Evolutionary conservation across 2,329 filamentous ascomycete genomes (phyloP).

Genomic region (Coniochaeta hoffmannii): DNA sequence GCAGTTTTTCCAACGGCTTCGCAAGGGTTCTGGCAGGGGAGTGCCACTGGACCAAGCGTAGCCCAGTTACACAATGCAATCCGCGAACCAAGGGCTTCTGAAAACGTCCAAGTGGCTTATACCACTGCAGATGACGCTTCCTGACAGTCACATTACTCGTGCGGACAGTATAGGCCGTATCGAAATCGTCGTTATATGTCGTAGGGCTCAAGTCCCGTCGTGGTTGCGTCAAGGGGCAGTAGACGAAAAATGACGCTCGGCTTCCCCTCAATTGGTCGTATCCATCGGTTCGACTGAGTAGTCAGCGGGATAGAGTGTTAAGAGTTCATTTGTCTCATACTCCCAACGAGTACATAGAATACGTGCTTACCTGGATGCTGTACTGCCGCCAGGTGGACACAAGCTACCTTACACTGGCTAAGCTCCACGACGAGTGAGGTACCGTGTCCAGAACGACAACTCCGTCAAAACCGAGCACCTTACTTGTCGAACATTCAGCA

Average conservation of each 20-base stretch:
- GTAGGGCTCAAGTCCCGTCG: neutral
- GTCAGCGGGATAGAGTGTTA: neutral
- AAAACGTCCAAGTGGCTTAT: neutral
- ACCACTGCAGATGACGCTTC: neutral
- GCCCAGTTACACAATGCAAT: neutral
- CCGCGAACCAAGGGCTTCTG: neutral
- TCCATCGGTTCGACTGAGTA: neutral
- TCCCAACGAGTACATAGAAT: neutral
- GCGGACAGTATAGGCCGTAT: neutral
- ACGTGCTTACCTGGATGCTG: too few species aligned
- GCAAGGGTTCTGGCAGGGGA: neutral
- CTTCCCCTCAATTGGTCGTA: slow-evolving; percentile 8
- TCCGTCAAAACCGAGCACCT: neutral
- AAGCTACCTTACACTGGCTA: too few species aligned
- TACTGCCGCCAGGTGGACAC: too few species aligned
- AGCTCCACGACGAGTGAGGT: too few species aligned
- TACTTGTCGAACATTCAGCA: too few species aligned
- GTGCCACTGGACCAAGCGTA: neutral
- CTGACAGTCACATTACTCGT: neutral
- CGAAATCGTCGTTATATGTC: neutral
- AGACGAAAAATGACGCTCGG: slow-evolving; percentile 4
- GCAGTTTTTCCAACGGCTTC: too few species aligned
- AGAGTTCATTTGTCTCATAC: neutral
- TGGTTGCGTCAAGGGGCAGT: neutral
- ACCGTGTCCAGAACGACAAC: too few species aligned